Evolutionary conservation across 1,284 basidiomycete genomes (phyloP), one percentile per base, ranked within the genome.

Genomic region (Ceratobasidium sp.): DNA sequence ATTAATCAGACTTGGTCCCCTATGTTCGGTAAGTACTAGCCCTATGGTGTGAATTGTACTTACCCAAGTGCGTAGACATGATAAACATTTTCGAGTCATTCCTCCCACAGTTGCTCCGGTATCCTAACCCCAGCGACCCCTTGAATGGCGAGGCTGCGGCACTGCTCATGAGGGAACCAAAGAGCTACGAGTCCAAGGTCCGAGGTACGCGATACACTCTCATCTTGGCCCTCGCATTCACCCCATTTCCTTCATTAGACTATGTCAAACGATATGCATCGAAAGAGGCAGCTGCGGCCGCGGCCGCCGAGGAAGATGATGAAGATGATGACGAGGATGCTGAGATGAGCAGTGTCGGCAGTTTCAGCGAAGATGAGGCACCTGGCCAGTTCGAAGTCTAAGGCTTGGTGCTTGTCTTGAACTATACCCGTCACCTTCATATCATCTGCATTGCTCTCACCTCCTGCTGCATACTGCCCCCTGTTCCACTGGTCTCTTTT

Each of bases 1-100:
- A 98, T 98, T 81, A 98, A 98, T 81, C 95, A 97, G 83, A 98
- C 96, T n/a, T 98, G 96, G 96, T 98, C 96, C 41, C 96, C 96
- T 1, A 98, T 98, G 96, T 98, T 97, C 81, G 95, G 95, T 95
- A 81, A 74, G 87, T 78, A 28, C 11, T 30, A 38, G 11, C 35
- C 11, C 35, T 38, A 38, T 28, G 26, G 47, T 47, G 55, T 57
- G 50, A 74, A 41, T 18, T 71, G 76, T 43, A 67, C 70, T 71
- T 6, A 46, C 46, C n/a, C 49, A 32, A 30, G 18, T 26, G 30
- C 38, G 55, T 78, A 96, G 97, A 98, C 83, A 96, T 98, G 91
- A 95, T 98, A 85, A 99, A 99, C 82, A 98, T 99, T 78, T 99
- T 99, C 79, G 98, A 99, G 82, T 92, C 95, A 72, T 99, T 99